These are phyloP conservation scores for Pleodorina starrii DNA, from an alignment of 139 green algal genomes.

Conservation along the genomic window DNA sequence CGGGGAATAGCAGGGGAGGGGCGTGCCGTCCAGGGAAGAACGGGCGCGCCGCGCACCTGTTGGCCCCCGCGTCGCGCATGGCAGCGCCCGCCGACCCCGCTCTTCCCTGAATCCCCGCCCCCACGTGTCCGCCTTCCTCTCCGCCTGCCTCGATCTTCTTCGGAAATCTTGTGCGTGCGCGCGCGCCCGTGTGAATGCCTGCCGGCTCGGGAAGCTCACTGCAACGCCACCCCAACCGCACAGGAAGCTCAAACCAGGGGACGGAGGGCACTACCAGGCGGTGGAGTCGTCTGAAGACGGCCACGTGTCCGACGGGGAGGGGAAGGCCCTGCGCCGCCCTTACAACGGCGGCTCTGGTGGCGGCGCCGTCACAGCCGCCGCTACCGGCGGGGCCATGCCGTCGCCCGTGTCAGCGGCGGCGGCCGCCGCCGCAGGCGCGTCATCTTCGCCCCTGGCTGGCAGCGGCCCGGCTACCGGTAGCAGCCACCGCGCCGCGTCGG, in stretches of 20 bases:
- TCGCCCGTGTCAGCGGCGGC: not conserved
- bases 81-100: no score
- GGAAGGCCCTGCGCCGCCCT: no score
- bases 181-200: no score
- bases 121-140: no score
- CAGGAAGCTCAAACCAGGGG: conserved; percentile 42
- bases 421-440: not conserved
- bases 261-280: not conserved
- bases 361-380: not conserved
- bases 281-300: not conserved
- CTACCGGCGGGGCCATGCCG: not conserved
- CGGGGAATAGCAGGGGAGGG: no score
- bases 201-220: conserved; percentile 8
- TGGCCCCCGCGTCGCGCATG: no score
- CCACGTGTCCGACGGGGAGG: not conserved
- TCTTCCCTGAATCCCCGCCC: no score
- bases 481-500: not conserved
- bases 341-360: not conserved
- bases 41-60: no score
- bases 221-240: not conserved
- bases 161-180: no score
- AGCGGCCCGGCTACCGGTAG: not conserved
- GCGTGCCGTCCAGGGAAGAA: no score
- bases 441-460: not conserved
- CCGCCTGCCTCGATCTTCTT: no score